Evolutionary conservation across 768 basidiomycete genomes (phyloP).

Genomic region (Kwoniella botswanensis): DNA sequence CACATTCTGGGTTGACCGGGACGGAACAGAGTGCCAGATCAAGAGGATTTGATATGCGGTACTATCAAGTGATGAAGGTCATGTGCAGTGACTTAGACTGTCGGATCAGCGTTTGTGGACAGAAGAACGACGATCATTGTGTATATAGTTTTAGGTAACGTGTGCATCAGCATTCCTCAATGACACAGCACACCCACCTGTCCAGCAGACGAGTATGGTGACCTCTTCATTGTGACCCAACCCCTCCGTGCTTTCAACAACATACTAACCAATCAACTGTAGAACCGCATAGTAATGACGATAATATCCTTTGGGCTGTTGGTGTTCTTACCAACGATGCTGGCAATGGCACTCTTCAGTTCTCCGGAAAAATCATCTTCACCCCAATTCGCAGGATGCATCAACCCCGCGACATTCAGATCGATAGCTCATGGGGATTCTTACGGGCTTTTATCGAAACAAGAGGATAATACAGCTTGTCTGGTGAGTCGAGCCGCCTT

Average conservation of each 20-base stretch:
- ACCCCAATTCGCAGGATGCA: conserved; percentile 10
- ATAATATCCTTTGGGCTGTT: background rate
- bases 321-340: background rate
- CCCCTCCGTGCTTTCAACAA: too few relatives aligned
- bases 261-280: too few relatives aligned
- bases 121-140: background rate
- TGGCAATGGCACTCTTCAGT: background rate
- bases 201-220: too few relatives aligned
- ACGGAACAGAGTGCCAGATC: background rate
- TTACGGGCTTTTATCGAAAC: background rate
- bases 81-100: background rate
- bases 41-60: too few relatives aligned
- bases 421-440: background rate
- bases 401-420: background rate
- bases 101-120: background rate
- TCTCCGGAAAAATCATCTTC: background rate
- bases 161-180: background rate
- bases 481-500: background rate
- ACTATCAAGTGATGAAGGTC: background rate
- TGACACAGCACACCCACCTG: too few relatives aligned
- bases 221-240: too few relatives aligned
- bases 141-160: background rate
- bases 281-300: too few relatives aligned
- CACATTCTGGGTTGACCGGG: background rate
- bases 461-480: conserved; percentile 7